These are phyloP conservation scores for Lactarius trivialis DNA, from an alignment of 768 basidiomycete species.

Conservation along the genomic window DNA sequence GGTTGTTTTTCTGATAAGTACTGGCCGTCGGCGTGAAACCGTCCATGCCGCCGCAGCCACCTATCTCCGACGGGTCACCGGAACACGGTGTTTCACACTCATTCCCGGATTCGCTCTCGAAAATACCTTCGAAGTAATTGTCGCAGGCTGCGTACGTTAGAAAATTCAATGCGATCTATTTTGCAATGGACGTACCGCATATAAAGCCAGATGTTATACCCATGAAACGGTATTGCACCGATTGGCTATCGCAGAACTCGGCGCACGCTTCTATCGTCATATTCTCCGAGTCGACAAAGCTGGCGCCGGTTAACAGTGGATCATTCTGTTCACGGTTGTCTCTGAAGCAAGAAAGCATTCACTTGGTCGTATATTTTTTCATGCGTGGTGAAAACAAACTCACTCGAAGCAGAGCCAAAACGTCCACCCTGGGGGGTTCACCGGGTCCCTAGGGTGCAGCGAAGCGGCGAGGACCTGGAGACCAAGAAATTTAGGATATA, in stretches of 20 bases:
- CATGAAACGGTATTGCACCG: conserved; percentile 45
- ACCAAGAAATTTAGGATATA: not conserved
- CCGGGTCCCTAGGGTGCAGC: not conserved
- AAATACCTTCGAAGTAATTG: not conserved
- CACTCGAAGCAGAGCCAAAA: not conserved
- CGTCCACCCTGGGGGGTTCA: not conserved
- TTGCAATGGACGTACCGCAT: conserved; percentile 39
- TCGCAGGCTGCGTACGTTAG: not conserved
- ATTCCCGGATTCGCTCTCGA: too few relatives aligned
- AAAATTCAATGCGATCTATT: not conserved
- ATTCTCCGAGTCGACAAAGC: conserved; percentile 37
- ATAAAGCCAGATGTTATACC: conserved; percentile 60
- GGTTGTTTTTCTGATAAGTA: not conserved
- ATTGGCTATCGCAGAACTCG: conserved; percentile 36
- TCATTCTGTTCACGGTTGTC: not conserved
- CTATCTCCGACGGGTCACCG: too few relatives aligned
- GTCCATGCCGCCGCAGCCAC: too few relatives aligned
- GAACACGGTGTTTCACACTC: too few relatives aligned
- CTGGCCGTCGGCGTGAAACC: too few relatives aligned
- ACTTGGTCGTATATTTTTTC: not conserved
- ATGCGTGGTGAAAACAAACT: not conserved
- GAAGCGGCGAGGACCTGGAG: not conserved
- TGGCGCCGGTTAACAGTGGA: conserved; percentile 43
- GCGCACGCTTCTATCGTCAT: conserved; percentile 58
- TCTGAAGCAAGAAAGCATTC: not conserved